Conservation (phyloP, 805 yeast genomes). For the Phaffomyces opuntiae region DNA sequence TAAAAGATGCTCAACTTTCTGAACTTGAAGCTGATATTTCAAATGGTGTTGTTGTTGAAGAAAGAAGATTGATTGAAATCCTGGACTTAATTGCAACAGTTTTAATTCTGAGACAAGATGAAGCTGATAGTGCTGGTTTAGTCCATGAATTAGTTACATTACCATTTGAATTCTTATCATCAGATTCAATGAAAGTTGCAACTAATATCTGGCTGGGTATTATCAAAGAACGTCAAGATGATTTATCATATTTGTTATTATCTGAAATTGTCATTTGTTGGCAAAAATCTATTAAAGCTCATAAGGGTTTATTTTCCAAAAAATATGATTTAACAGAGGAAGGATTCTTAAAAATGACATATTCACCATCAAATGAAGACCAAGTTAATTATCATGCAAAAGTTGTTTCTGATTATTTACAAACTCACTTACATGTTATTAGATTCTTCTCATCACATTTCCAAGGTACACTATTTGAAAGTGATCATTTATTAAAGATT, state of each 20-base stretch:
- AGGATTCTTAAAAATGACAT: conserved; percentile 74
- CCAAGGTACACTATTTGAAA: conserved; percentile 69
- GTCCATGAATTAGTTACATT: conserved; percentile 46
- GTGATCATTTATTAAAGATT: conserved; percentile 59
- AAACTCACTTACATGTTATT: conserved; percentile 67
- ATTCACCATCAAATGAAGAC: conserved; percentile 72
- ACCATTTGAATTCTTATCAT: conserved; percentile 64
- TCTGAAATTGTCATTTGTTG: conserved; percentile 65
- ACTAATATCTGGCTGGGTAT: conserved; percentile 77
- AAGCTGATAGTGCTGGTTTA: conserved; percentile 31
- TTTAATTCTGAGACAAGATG: conserved; percentile 29
- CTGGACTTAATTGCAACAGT: conserved; percentile 39
- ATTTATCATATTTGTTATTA: conserved; percentile 50
- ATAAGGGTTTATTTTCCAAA: conserved; percentile 59
- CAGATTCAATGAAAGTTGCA: conserved; percentile 53
- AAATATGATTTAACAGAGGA: conserved; percentile 49
- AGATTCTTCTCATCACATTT: conserved; percentile 67
- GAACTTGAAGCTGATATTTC: conserved; percentile 16
- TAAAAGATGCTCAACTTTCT: conserved; percentile 17
- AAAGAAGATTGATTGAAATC: conserved; percentile 31
- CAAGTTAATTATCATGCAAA: conserved; percentile 46
- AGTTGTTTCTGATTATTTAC: conserved; percentile 39
- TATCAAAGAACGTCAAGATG: conserved; percentile 56
- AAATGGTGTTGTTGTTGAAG: conserved; percentile 17
- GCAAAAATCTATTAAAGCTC: conserved; percentile 54